phyloP scores from a whole-genome alignment of 179 eudicot species.

The Actinidia arguta region DNA sequence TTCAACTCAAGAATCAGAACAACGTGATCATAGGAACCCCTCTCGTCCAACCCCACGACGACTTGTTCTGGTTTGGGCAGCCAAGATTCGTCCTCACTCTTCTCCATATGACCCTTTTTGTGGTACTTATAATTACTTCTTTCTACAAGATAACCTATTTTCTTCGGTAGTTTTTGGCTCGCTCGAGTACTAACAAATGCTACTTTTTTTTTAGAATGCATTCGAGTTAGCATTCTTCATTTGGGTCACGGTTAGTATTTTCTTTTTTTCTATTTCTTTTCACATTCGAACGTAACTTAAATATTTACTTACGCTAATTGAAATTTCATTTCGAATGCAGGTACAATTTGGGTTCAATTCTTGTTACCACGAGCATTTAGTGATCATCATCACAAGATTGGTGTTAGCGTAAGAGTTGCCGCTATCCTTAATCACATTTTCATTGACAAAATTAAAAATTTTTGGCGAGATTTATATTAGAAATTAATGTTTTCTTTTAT shows the following conservation, averaged over 20 bases:
- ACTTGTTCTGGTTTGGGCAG: constrained; percentile 30
- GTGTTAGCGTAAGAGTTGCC: constrained; percentile 27
- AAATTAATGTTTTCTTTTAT: too few species aligned
- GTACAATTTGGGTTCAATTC: constrained; percentile 26
- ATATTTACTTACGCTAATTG: background rate
- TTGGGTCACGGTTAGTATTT: constrained; percentile 29
- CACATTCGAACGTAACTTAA: background rate
- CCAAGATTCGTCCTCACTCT: constrained; percentile 30
- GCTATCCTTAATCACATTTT: background rate
- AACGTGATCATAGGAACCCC: constrained; percentile 28
- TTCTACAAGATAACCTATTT: background rate
- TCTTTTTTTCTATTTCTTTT: background rate
- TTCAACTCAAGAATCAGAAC: constrained; percentile 27
- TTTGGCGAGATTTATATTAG: too few species aligned
- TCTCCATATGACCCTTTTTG: constrained; percentile 26
- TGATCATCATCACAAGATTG: constrained; percentile 16
- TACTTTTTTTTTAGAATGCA: constrained; percentile 26
- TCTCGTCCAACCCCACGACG: constrained; percentile 28
- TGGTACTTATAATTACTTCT: constrained; percentile 15
- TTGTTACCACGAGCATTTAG: constrained; percentile 29
- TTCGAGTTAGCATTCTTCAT: constrained; percentile 36
- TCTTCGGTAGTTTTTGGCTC: background rate
- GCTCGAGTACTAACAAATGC: background rate
- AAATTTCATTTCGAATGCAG: constrained; percentile 3
- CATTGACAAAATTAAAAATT: background rate